Conservation (phyloP, 192 early-diverging fungal genomes). For the Backusella morwellensis region DNA sequence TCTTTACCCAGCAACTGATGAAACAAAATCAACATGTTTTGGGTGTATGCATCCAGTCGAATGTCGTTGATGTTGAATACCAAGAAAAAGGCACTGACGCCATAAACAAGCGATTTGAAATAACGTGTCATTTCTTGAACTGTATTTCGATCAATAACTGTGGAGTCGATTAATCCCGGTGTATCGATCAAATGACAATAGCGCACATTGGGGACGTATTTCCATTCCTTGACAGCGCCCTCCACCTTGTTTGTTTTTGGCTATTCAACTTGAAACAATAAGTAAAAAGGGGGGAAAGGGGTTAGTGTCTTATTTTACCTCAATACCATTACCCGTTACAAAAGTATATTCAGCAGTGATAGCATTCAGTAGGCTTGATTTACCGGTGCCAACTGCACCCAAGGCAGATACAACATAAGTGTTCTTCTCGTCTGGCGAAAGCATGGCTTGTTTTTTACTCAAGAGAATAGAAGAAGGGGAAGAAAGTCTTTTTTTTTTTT, state of each 20-base stretch:
- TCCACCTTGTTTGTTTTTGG: conserved; percentile 26
- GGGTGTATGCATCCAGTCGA: conserved; percentile 52
- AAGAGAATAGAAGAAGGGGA: not conserved
- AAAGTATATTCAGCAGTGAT: conserved; percentile 47
- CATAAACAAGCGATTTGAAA: conserved; percentile 46
- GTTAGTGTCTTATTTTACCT: conserved; percentile 20
- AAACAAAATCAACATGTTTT: conserved; percentile 50
- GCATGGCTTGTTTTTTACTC: not conserved
- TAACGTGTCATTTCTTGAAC: conserved; percentile 49
- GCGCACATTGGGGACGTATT: conserved; percentile 4
- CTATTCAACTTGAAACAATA: conserved; percentile 12
- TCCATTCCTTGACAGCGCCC: conserved; percentile 26
- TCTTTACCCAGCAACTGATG: conserved; percentile 44
- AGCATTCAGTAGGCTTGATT: conserved; percentile 49
- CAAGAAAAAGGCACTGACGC: conserved; percentile 53
- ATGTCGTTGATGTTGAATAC: conserved; percentile 54
- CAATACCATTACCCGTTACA: conserved; percentile 41
- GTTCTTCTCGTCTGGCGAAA: conserved; percentile 13
- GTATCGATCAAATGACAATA: conserved; percentile 38
- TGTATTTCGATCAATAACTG: conserved; percentile 40
- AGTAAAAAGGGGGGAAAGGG: conserved; percentile 11
- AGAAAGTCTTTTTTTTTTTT: not conserved
- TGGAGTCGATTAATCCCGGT: conserved; percentile 49
- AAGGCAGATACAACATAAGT: conserved; percentile 33
- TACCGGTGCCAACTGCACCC: conserved; percentile 50